Conservation (phyloP, 176 grass and related monocot genomes). For the Alloteropsis semialata region DNA sequence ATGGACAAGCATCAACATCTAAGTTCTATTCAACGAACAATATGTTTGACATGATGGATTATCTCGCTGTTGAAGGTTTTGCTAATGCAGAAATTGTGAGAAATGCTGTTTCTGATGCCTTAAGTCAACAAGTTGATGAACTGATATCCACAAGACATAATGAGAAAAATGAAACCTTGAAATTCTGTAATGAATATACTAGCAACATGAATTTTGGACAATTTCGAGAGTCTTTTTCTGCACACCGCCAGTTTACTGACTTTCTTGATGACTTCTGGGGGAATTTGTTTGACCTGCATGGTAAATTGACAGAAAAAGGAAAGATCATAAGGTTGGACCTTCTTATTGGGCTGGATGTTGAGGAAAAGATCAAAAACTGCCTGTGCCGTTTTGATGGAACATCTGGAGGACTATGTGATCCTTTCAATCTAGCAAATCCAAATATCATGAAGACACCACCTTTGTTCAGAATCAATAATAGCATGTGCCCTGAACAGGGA, state of each 20-base stretch:
- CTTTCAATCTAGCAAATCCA: background rate
- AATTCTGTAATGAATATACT: background rate
- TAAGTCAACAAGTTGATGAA: background rate
- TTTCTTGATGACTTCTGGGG: constrained; percentile 46
- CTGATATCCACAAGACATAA: background rate
- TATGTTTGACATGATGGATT: background rate
- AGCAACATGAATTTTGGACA: background rate
- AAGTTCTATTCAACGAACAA: background rate
- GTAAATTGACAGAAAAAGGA: constrained; percentile 39
- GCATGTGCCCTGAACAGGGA: constrained; percentile 1
- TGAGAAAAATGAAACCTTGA: background rate
- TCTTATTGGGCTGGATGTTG: constrained; percentile 25
- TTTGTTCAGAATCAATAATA: background rate
- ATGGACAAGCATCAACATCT: background rate
- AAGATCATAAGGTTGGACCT: constrained; percentile 30
- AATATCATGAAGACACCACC: background rate
- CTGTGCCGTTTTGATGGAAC: background rate
- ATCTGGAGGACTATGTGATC: background rate
- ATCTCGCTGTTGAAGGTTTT: background rate
- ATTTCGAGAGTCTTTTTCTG: background rate
- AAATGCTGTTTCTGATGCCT: background rate
- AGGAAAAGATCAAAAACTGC: background rate
- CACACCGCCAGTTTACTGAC: background rate
- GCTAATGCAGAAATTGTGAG: constrained; percentile 1
- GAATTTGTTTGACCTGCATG: constrained; percentile 33